Base-by-base conservation (phyloP, 352 stramenopile genomes). In the Phytophthora lateralis region DNA sequence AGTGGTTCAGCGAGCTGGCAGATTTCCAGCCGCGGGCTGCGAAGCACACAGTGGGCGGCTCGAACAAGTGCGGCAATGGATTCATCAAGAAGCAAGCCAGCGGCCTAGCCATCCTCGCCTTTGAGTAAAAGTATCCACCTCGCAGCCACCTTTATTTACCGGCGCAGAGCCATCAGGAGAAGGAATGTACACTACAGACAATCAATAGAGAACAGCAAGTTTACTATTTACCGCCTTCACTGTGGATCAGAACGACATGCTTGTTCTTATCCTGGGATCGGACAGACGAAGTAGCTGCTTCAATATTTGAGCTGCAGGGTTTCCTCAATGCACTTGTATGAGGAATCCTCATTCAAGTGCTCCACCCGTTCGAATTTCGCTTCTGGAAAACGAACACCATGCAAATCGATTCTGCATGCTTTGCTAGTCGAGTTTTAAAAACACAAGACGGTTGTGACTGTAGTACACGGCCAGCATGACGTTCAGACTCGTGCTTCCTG, bases 1-100 rank as follows among this genome's bases (percentile, higher is more conserved):
- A 75, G 51, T 91, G 63, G 60, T 78, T 82, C 56, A 75, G 69
- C 42, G 63, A 79, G 17, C 71, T 73, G 24, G 62, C 63, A 27
- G 44, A 72, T 57, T 69, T 72, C 60, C 57, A 66, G 11, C 63
- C 58, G 24, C 34, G 39, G 45, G 46, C 7, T 38, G 38, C 58
- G n/a, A 62, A 63, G n/a, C 53, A 57, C 44, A 67, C 56, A 4
- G 15, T 18, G 39, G 52, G 26, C 41, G 32, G 9, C 6, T 59
- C 9, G 4, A 45, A 10, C n/a, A 45, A 18, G 21, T 43, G 42
- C 30, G 38, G 21, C 24, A 69, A 62, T 21, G 50, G 44, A 9
- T 42, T 50, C 27, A 74, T 71, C 55, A 74, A 61, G 50, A 74
- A 67, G 34, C 55, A 71, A 15, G 14, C 47, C 24, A 51, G 30